Evolutionary conservation across 208 protist genomes (phyloP), one percentile per base, ranked within the genome.

Genomic region (Crithidia bombi): DNA sequence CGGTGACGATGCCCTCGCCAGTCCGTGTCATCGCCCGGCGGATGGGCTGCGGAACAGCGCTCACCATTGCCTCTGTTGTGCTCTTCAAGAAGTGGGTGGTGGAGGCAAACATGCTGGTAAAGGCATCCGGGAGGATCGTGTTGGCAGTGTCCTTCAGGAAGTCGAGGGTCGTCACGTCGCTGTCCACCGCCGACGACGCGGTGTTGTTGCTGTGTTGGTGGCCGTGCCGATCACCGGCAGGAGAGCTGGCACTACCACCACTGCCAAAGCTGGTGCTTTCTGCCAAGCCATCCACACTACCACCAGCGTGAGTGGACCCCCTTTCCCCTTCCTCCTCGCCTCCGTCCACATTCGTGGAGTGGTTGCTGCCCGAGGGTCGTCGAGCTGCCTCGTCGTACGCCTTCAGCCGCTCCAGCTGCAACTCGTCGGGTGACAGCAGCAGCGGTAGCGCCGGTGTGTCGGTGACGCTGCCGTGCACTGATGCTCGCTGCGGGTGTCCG

Each of bases 51-150:
- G 79, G 79, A 17, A 85, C 54, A 7, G 68, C 62, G 25, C 49
- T 56, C 26, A 65, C 63, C 32, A 85, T 54, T 21, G 73, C 64
- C 23, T 85, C 72, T 21, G 65, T 72, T 23, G 44, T 52, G 33
- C 25, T 46, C 43, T 69, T 39, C n/a, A 81, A 57, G 41, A 78
- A 80, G 54, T 15, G 65, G 23, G 54, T 65, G 39, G 72, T 76
- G 23, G 74, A 39, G 51, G 64, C 68, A 30, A 81, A 83, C 67
- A 83, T 75, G 55, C 19, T 43, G 49, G 67, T 74, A 32, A 85
- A 43, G 19, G 67, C 72, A 33, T 81, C 79, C 0, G 79, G 79
- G 21, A 85, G 43, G 30, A 85, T 47, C 5, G 73, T 64, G 32
- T 69, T 46, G 0, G 62, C 52, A 12, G 75, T 78, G 36, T 81